These are phyloP conservation scores for Chondrostereum purpureum DNA, from an alignment of 1,284 basidiomycete species.

Conservation along the genomic window DNA sequence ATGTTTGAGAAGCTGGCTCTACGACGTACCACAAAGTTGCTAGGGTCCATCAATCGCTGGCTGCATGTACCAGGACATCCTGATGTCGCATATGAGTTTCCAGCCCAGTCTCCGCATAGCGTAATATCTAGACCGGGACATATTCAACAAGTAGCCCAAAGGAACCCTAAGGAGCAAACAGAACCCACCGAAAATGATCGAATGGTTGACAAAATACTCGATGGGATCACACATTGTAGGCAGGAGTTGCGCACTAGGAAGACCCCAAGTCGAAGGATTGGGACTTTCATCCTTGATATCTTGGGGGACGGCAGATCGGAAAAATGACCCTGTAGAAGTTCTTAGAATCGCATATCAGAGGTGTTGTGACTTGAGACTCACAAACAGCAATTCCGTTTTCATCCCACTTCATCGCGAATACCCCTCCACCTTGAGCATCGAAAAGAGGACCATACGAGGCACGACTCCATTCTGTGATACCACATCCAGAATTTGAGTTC, in stretches of 20 bases:
- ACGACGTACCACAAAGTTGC: slow-evolving; percentile 57
- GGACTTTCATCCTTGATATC: slow-evolving; percentile 55
- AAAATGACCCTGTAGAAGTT: slow-evolving; percentile 55
- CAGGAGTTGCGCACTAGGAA: slow-evolving; percentile 54
- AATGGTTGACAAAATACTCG: slow-evolving; percentile 56
- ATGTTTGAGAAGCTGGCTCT: background rate
- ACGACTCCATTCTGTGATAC: slow-evolving; percentile 61
- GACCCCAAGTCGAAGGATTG: slow-evolving; percentile 55
- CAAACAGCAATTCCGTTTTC: slow-evolving; percentile 66
- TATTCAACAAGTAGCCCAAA: slow-evolving; percentile 1
- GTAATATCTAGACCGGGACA: slow-evolving; percentile 66
- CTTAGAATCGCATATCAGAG: slow-evolving; percentile 5
- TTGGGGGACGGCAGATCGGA: slow-evolving; percentile 60
- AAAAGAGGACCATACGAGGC: slow-evolving; percentile 70
- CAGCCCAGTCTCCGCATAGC: slow-evolving; percentile 78
- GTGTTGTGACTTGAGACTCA: slow-evolving; percentile 28
- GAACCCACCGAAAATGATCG: slow-evolving; percentile 51
- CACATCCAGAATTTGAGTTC: slow-evolving; percentile 60
- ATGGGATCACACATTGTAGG: slow-evolving; percentile 52
- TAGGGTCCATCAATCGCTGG: slow-evolving; percentile 55
- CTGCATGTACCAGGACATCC: slow-evolving; percentile 71
- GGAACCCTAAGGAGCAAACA: slow-evolving; percentile 1
- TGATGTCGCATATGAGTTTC: slow-evolving; percentile 66
- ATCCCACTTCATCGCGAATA: slow-evolving; percentile 77
- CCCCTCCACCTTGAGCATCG: slow-evolving; percentile 67